phyloP scores from a whole-genome alignment of 2,329 filamentous ascomycete genomes.

The Mycocentrospora acerina region DNA sequence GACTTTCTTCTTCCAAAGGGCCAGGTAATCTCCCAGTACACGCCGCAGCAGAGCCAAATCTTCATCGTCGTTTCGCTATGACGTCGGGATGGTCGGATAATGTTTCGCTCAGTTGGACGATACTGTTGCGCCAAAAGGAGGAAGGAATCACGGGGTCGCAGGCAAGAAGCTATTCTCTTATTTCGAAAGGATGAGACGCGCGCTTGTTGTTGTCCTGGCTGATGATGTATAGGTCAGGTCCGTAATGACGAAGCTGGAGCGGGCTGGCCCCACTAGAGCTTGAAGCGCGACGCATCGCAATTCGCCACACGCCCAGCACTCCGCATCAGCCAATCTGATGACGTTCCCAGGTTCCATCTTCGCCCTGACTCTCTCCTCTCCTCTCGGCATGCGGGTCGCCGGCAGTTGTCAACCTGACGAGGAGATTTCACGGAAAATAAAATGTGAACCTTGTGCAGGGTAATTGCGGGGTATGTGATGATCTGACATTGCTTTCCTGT shows the following conservation, averaged over 20 bases:
- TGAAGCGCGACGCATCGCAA: too few species aligned
- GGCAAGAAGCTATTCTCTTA: too few species aligned
- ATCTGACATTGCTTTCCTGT: constrained; percentile 1
- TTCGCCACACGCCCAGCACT: too few species aligned
- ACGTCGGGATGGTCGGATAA: not conserved
- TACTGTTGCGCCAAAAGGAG: too few species aligned
- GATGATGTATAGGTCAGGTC: too few species aligned
- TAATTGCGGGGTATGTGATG: constrained; percentile 22
- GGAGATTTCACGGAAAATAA: constrained; percentile 10
- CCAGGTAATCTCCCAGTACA: constrained; percentile 18
- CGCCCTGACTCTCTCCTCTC: too few species aligned
- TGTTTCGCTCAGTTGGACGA: too few species aligned
- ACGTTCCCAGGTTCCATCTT: not conserved
- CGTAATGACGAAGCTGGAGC: too few species aligned
- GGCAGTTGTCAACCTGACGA: constrained; percentile 1
- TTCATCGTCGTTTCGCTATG: constrained; percentile 10
- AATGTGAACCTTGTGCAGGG: constrained; percentile 14
- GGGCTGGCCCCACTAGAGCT: too few species aligned
- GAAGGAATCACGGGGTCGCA: too few species aligned
- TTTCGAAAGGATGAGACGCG: too few species aligned
- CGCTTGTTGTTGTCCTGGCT: too few species aligned
- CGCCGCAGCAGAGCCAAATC: constrained; percentile 21
- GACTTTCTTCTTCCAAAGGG: constrained; percentile 12
- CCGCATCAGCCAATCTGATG: constrained; percentile 6
- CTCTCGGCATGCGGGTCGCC: not conserved